Base-by-base conservation (phyloP, 805 yeast genomes). In the Sugiyamaella americana region DNA sequence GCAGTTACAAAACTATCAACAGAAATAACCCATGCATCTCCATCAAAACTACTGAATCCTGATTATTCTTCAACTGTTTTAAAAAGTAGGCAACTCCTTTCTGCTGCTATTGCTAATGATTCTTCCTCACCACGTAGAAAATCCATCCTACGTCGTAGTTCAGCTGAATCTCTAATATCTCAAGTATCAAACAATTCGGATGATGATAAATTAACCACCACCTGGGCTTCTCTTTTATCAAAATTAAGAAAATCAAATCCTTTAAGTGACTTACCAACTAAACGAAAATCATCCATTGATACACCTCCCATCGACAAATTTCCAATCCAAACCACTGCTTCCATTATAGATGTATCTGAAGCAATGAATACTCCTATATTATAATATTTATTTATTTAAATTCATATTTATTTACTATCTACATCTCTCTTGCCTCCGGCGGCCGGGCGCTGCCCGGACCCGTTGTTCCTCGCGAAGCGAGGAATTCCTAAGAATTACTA, bases 21-120 rank as follows among this genome's bases (percentile, higher is more conserved):
- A n/a, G 37, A 40, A 40, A 40, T 40, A 4, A 19, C 43, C 4
- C 32, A 29, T 19, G 43, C 40, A 5, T 21, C 43, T 17, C 43
- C 43, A 26, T 35, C 8, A 11, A 40, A 40, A 24, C 40, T 26
- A 26, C 32, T 26, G 11, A 26, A 26, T 13, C 32, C 32, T 8
- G 32, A 26, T 8, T 26, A 26, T 26, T 26, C 32, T 26, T 8
- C 8, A 8, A 8, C 32, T 8, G n/a, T n/a, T n/a, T 13, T 8
- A 13, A 8, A 13, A 26, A 26, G 32, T 13, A 26, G 32, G 13
- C 32, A 26, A 26, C 13, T 26, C 11, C 32, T 26, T 13, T 26
- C 13, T 13, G 32, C 32, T 8, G 32, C 32, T 13, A 26, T 26
- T 26, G 8, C 32, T 8, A 26, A 26, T 26, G 13, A 26, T 26